phyloP scores from a whole-genome alignment of 805 yeast genomes.

The Barnettozyma wickerhamii region DNA sequence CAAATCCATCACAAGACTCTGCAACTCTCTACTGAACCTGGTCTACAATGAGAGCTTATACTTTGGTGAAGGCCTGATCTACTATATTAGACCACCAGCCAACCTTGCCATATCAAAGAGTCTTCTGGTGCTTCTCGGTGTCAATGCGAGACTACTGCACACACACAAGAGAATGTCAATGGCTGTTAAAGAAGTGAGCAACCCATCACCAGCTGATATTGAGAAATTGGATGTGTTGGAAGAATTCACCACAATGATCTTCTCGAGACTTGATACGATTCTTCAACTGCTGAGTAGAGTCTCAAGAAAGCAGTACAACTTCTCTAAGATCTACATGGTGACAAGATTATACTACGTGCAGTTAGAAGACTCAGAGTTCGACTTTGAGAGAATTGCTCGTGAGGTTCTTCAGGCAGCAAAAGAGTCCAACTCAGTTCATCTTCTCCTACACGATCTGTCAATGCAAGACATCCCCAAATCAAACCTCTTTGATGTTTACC shows the following conservation, averaged over 20 bases:
- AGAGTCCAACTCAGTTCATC: not conserved
- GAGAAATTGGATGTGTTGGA: conserved; percentile 10
- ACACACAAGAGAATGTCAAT: conserved; percentile 10
- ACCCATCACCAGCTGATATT: conserved; percentile 3
- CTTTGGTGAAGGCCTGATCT: conserved; percentile 40
- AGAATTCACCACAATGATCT: conserved; percentile 10
- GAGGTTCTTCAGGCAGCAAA: conserved; percentile 2
- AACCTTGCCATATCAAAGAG: conserved; percentile 13
- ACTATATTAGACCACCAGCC: conserved; percentile 36
- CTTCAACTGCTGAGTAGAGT: conserved; percentile 17
- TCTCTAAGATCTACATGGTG: conserved; percentile 16
- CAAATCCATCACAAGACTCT: conserved; percentile 26
- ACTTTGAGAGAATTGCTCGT: conserved; percentile 14
- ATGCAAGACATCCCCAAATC: conserved; percentile 18
- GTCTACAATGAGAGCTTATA: conserved; percentile 29
- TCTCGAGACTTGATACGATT: conserved; percentile 8
- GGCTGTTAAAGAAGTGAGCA: not conserved
- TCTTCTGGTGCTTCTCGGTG: conserved; percentile 8
- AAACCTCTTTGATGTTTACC: conserved; percentile 12
- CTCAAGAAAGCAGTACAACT: conserved; percentile 14
- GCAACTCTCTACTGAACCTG: conserved; percentile 30
- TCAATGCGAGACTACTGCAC: conserved; percentile 17
- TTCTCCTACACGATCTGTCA: conserved; percentile 10
- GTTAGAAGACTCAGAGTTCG: conserved; percentile 17
- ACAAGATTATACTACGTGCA: conserved; percentile 13